Evolutionary conservation across 306 rosid genomes (phyloP).

Genomic region (Gynostemma pentaphyllum): DNA sequence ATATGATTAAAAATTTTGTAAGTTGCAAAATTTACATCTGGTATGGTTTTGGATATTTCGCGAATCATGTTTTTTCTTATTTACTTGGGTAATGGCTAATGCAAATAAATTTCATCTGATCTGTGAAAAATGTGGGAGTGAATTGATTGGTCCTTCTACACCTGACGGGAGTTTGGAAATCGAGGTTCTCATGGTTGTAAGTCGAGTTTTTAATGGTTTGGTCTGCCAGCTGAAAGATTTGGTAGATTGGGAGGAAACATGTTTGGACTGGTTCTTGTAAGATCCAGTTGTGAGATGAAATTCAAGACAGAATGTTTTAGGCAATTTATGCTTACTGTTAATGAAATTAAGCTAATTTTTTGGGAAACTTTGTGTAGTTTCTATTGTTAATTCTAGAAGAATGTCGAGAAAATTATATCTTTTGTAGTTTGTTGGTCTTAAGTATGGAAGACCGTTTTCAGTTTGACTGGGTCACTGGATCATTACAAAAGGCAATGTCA

Average conservation of each 20-base stretch:
- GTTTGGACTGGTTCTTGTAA: not conserved
- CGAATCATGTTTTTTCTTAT: not conserved
- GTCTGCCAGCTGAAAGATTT: not conserved
- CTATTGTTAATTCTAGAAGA: not conserved
- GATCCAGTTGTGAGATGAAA: not conserved
- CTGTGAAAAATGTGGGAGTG: not conserved
- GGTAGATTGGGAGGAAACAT: not conserved
- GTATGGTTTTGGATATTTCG: not conserved
- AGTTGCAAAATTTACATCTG: not conserved
- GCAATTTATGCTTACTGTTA: not conserved
- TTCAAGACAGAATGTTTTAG: not conserved
- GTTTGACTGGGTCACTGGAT: not conserved
- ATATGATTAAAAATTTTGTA: not conserved
- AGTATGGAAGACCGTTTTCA: not conserved
- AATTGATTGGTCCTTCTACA: not conserved
- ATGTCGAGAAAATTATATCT: not conserved
- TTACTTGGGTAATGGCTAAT: too few relatives aligned
- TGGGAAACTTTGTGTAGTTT: not conserved
- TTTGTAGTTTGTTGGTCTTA: not conserved
- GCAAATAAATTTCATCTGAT: not conserved
- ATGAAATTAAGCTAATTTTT: not conserved
- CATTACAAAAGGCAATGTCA: not conserved
- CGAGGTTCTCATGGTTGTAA: not conserved
- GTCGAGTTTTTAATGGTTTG: not conserved
- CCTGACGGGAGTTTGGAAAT: not conserved